Percentiles rank a stretch among this genome's conserved stretches.
Evolutionary conservation across 371 early-diverging fungal genomes (phyloP).

Genomic region (Apophysomyces variabilis): DNA sequence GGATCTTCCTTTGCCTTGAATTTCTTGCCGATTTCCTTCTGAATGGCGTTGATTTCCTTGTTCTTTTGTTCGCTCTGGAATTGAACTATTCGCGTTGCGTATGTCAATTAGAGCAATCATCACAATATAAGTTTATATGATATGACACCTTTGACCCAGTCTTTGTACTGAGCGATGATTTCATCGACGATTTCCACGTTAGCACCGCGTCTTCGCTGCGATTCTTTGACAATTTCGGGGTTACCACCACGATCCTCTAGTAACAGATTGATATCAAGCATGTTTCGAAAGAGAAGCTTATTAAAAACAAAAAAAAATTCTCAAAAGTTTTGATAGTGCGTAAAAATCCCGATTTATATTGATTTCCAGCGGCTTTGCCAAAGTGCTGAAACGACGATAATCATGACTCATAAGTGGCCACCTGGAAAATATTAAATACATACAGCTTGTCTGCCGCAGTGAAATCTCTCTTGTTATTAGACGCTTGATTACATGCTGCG

Average conservation of each 20-base stretch:
- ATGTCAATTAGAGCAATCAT: no score
- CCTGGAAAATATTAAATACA: background rate
- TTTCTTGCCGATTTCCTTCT: slow-evolving; percentile 90
- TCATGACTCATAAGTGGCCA: background rate
- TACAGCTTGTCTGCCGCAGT: no score
- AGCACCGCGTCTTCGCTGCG: slow-evolving; percentile 90
- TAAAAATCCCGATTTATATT: slow-evolving; percentile 8
- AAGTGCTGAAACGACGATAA: background rate
- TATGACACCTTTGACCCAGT: slow-evolving; percentile 85
- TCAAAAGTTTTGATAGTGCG: slow-evolving; percentile 1
- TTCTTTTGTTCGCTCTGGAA: slow-evolving; percentile 90
- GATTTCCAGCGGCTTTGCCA: slow-evolving; percentile 5
- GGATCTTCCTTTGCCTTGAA: slow-evolving; percentile 95
- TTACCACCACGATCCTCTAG: slow-evolving; percentile 94
- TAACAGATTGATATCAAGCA: slow-evolving; percentile 93
- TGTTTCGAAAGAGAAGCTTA: slow-evolving; percentile 21
- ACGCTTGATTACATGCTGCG: no score
- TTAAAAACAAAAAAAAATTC: slow-evolving; percentile 11
- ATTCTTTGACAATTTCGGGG: slow-evolving; percentile 91
- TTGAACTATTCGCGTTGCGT: slow-evolving; percentile 52
- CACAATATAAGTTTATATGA: background rate
- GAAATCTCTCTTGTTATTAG: no score
- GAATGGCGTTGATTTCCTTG: slow-evolving; percentile 89
- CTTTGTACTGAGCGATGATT: slow-evolving; percentile 88
- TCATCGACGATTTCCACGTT: slow-evolving; percentile 89